Percentiles rank a stretch among this genome's conserved stretches.
These are phyloP conservation scores for Zopfia rhizophila DNA, from an alignment of 2,329 filamentous ascomycete species.

Conservation along the genomic window DNA sequence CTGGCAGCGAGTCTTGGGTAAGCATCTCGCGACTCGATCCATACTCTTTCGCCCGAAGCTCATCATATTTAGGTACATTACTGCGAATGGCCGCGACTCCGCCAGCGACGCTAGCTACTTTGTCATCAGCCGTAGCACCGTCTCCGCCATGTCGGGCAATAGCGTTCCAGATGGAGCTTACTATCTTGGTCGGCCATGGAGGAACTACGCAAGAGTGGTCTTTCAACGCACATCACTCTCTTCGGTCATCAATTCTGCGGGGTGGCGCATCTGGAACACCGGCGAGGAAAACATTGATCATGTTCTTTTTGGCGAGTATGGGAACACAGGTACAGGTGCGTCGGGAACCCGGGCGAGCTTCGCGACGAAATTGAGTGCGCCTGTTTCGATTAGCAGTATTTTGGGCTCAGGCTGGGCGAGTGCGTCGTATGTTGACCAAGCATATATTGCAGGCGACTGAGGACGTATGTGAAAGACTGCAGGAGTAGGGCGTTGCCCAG, in stretches of 20 bases:
- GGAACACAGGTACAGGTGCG: slow-evolving; percentile 68
- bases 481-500: too few relatives aligned
- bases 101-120: slow-evolving; percentile 58
- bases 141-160: slow-evolving; percentile 55
- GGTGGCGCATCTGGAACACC: slow-evolving; percentile 67
- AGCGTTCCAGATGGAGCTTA: slow-evolving; percentile 53
- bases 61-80: slow-evolving; percentile 34
- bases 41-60: slow-evolving; percentile 1
- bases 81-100: slow-evolving; percentile 47
- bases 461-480: too few relatives aligned
- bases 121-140: slow-evolving; percentile 65
- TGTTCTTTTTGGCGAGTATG: slow-evolving; percentile 68
- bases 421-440: slow-evolving; percentile 2
- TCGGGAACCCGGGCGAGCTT: slow-evolving; percentile 64
- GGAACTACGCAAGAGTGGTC: slow-evolving; percentile 61
- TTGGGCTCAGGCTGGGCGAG: slow-evolving; percentile 56
- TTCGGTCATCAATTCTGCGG: slow-evolving; percentile 67
- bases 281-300: slow-evolving; percentile 61
- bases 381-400: slow-evolving; percentile 57
- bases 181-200: slow-evolving; percentile 66
- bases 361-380: slow-evolving; percentile 50
- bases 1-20: slow-evolving; percentile 54
- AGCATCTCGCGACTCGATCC: slow-evolving; percentile 49
- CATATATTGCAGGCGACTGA: neutral
- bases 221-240: slow-evolving; percentile 64